Evolutionary conservation across 2,329 filamentous ascomycete species (phyloP), one percentile per base, ranked within the genome.

Genomic region (Botrytis medusae): DNA sequence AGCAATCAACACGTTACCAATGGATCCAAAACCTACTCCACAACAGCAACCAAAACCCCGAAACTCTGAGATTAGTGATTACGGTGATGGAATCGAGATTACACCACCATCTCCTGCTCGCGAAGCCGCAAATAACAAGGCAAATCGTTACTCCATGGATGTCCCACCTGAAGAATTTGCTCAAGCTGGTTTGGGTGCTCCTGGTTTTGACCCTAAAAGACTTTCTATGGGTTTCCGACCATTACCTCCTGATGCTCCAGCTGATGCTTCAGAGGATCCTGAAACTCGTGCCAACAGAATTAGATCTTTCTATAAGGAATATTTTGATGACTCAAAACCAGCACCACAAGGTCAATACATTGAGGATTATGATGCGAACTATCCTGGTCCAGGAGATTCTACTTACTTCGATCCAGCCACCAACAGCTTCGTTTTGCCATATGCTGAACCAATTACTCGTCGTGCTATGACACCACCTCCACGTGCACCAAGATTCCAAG

Each of bases 221-320:
- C 82, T 92, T n/a, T 92, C 90, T 1, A 88, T 92, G 63, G 90
- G 90, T 42, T 87, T 97, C 82, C 92, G 96, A 25, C 96, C 96
- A 34, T 87, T 99, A 75, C 96, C 96, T 8, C 93, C 94, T 51
- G 91, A 95, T 79, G 93, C 97, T 76, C 44, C 44, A 54, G 90
- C 93, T 72, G 87, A 86, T 44, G 89, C 91, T 61, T 89, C 91
- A 4, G 96, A 98, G 81, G 95, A 98, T 81, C 94, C 96, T 0
- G 96, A 98, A 82, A 91, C 95, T 80, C 90, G 96, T 79, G 96
- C 96, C 76, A 98, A 98, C 85, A 91, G 96, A 74, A 99, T 99
- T 77, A 90, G 96, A 82, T 99, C 96, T 6, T 99, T 99, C 85
- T 99, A 99, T 86, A 98, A 98, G 85, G 96, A 99, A 81, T 99